phyloP scores from a whole-genome alignment of 2,329 filamentous ascomycete genomes.

The Paecilomyces niveus region DNA sequence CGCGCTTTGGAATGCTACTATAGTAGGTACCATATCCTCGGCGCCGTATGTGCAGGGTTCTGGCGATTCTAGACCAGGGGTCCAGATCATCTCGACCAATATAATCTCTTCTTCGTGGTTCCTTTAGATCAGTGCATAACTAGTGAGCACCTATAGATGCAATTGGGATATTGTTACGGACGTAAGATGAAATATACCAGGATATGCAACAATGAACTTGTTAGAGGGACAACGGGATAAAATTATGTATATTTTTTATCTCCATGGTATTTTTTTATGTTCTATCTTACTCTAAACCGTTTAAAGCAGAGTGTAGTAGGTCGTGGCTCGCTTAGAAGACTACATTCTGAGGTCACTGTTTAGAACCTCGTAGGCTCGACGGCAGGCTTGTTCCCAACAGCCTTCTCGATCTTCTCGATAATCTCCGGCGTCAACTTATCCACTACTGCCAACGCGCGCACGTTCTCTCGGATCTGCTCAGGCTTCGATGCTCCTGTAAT shows the following conservation, averaged over 20 bases:
- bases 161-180: background rate
- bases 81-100: too few relatives aligned
- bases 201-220: too few relatives aligned
- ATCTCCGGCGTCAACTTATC: slow-evolving; percentile 9
- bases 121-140: background rate
- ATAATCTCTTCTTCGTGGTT: background rate
- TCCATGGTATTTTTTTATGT: background rate
- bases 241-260: background rate
- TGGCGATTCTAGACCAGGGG: too few relatives aligned
- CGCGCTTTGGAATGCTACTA: background rate
- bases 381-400: background rate
- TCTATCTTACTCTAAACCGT: background rate
- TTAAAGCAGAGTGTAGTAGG: background rate
- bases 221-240: background rate
- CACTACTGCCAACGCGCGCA: slow-evolving; percentile 15
- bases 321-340: background rate
- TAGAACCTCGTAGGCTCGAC: background rate
- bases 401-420: slow-evolving; percentile 4
- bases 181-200: background rate
- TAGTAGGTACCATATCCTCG: background rate
- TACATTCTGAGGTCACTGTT: background rate
- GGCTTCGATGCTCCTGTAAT: slow-evolving; percentile 38
- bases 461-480: slow-evolving; percentile 39
- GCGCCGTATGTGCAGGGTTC: background rate
- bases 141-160: background rate